Evolutionary conservation across 2,329 filamentous ascomycete species (phyloP), one percentile per base, ranked within the genome.

Genomic region (Arthroderma sp.): DNA sequence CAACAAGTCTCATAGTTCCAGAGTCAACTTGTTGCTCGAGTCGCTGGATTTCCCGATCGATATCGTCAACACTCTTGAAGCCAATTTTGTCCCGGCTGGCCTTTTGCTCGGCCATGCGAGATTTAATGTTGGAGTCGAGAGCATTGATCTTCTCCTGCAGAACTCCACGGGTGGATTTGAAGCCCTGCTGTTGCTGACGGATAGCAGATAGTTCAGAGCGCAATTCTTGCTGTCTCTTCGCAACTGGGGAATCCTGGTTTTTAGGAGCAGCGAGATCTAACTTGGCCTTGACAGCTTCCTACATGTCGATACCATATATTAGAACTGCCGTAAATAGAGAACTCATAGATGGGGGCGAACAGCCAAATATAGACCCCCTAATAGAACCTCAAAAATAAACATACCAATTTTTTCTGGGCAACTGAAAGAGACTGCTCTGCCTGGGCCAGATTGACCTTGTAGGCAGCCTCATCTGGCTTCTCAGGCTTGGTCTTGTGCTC

Each of bases 1-100:
- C 91, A 7, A 96, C 91, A 42, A 98, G 72, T 70, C 88, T 94
- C 83, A 98, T 88, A 62, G 77, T 83, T 52, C 89, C 89, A 32
- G 80, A 77, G 63, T 94, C 85, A 55, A 96, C 87, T 62, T 89
- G 77, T 66, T 81, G 81, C 53, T 94, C 85, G 44, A 95, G 78
- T 43, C 73, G 73, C 48, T 77, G 75, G 56, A 96, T 91, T 66
- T 91, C 79, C 51, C 74, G 73, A 63, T 96, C 86, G 52, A 98
- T 71, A 51, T 96, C 91, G 47, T 94, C 88, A 44, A 78, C 77
- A 55, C 73, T 86, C 77, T 91, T 94, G 78, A 82, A 96, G 43
- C 78, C 71, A 49, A 93, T 75, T 63, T 86, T 84, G 66, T 78
- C 76, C 57, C 84, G 83, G 52, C 85, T 83, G 45, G 73, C 75